These are phyloP conservation scores for Acorus gramineus DNA, from an alignment of 106 monocot genomes.

Conservation along the genomic window DNA sequence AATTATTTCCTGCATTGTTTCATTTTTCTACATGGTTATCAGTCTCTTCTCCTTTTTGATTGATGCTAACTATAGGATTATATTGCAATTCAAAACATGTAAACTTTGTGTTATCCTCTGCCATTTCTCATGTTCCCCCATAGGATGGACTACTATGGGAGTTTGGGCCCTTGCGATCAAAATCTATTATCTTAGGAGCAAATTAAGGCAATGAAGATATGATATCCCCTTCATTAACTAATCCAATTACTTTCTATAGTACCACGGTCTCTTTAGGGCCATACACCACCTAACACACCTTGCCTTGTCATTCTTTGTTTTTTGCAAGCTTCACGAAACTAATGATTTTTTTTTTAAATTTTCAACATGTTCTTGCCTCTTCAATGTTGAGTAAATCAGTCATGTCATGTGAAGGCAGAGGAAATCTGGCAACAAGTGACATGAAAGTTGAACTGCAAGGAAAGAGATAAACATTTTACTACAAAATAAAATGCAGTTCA, in stretches of 20 bases:
- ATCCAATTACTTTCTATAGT: no score
- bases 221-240: no score
- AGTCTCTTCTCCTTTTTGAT: slow-evolving; percentile 7
- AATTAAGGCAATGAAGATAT: no score
- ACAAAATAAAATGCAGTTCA: no score
- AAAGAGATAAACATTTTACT: not conserved
- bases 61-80: not conserved
- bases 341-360: no score
- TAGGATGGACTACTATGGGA: not conserved
- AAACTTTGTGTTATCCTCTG: not conserved
- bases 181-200: no score
- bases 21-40: not conserved
- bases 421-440: slow-evolving; percentile 74
- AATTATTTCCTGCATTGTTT: not conserved
- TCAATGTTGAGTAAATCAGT: not conserved
- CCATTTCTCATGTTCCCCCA: not conserved
- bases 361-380: no score
- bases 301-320: no score
- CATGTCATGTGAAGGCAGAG: slow-evolving; percentile 11
- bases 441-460: slow-evolving; percentile 87
- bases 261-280: no score
- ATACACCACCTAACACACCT: no score
- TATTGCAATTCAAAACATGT: not conserved
- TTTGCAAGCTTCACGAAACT: no score
- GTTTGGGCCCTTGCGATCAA: not conserved